Evolutionary conservation across 345 rosid species (phyloP).

Genomic region (Populus deltoides): DNA sequence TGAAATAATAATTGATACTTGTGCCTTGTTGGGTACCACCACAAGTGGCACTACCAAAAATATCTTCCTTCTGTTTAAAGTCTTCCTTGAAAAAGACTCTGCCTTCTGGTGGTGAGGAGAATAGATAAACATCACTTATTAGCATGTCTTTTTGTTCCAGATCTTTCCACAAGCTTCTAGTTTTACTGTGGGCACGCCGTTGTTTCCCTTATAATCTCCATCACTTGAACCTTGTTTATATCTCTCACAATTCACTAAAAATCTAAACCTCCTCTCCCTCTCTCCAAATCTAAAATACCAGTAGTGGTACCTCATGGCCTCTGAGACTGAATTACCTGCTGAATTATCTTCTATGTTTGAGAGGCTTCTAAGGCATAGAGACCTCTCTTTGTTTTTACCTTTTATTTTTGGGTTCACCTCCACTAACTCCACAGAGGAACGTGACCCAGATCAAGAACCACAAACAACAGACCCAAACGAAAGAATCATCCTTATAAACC

Average conservation of each 20-base stretch:
- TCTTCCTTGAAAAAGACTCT: neutral
- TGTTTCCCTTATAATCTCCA: neutral
- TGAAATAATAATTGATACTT: too few species aligned
- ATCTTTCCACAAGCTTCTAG: constrained; percentile 18
- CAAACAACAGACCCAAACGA: constrained; percentile 23
- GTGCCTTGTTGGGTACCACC: too few species aligned
- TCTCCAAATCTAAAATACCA: neutral
- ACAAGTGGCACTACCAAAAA: neutral
- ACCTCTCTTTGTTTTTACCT: constrained; percentile 43
- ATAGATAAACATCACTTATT: neutral
- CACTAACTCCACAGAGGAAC: neutral
- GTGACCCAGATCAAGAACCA: constrained; percentile 32
- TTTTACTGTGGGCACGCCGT: neutral
- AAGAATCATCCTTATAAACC: constrained; percentile 60
- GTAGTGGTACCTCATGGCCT: constrained; percentile 10
- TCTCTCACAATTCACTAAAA: neutral
- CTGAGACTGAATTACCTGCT: neutral
- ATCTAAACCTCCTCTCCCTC: neutral
- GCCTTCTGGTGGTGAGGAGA: neutral
- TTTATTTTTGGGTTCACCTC: constrained; percentile 50
- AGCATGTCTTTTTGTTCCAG: constrained; percentile 8
- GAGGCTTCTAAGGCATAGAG: constrained; percentile 36
- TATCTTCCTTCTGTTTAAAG: neutral
- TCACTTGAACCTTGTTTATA: accelerated
- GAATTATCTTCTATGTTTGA: constrained; percentile 36